Evolutionary conservation across 1,284 basidiomycete species (phyloP).

Genomic region (Clitocybe nebularis): DNA sequence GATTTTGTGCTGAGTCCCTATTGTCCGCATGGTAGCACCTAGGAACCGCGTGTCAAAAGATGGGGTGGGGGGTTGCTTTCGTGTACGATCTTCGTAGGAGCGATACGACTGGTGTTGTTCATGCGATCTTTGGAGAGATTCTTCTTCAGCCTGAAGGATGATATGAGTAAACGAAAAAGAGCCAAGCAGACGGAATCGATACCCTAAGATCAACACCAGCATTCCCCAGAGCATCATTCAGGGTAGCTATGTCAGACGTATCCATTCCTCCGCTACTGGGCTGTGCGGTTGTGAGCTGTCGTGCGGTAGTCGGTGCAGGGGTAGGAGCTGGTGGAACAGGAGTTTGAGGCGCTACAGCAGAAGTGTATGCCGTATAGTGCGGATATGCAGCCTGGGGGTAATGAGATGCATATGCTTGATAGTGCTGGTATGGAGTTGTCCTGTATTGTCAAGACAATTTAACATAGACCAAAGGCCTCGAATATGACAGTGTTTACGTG

Average conservation of each 20-base stretch:
- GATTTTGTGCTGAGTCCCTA: slow-evolving; percentile 62
- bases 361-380: slow-evolving; percentile 48
- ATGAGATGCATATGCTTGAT: slow-evolving; percentile 40
- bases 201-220: slow-evolving; percentile 80
- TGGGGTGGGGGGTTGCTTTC: slow-evolving; percentile 64
- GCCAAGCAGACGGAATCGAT: too few species aligned
- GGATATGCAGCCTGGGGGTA: slow-evolving; percentile 51
- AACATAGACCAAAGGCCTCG: slow-evolving; percentile 15
- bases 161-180: not conserved
- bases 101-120: slow-evolving; percentile 58
- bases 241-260: slow-evolving; percentile 65
- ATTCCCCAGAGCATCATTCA: slow-evolving; percentile 80
- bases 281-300: slow-evolving; percentile 20
- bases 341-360: slow-evolving; percentile 22
- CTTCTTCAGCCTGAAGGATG: slow-evolving; percentile 70
- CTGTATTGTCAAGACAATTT: slow-evolving; percentile 21
- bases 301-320: slow-evolving; percentile 25
- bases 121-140: slow-evolving; percentile 63
- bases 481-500: slow-evolving; percentile 32
- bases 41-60: slow-evolving; percentile 62
- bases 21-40: slow-evolving; percentile 57
- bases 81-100: slow-evolving; percentile 66
- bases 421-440: slow-evolving; percentile 38
- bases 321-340: slow-evolving; percentile 6
- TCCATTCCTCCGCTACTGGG: slow-evolving; percentile 37